Evolutionary conservation across 1,284 basidiomycete genomes (phyloP).

Genomic region (Heliocybe sulcata): DNA sequence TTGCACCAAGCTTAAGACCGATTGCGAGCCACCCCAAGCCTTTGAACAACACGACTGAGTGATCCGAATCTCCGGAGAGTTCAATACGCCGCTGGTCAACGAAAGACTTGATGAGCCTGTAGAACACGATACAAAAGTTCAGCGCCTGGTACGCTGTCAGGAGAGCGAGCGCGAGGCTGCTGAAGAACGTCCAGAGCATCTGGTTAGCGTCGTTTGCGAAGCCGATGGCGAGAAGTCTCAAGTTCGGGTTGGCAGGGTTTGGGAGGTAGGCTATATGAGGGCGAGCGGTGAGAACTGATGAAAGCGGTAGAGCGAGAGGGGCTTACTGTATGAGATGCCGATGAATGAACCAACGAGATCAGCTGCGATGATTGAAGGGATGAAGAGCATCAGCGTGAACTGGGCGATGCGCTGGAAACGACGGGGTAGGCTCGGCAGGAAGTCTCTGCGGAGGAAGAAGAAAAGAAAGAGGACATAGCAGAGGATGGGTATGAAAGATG

Average conservation of each 20-base stretch:
- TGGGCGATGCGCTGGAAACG: conserved; percentile 37
- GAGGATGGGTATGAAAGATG: conserved; percentile 50
- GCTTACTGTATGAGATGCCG: conserved; percentile 50
- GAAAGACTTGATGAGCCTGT: conserved; percentile 44
- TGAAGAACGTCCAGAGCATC: conserved; percentile 48
- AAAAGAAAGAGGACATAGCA: conserved; percentile 50
- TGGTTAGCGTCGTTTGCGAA: conserved; percentile 31
- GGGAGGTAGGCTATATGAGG: not conserved
- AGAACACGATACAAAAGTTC: conserved; percentile 49
- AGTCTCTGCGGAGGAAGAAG: conserved; percentile 36
- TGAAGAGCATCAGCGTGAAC: conserved; percentile 40
- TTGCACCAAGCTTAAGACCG: conserved; percentile 51
- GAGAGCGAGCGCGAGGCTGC: conserved; percentile 48
- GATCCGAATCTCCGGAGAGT: conserved; percentile 23
- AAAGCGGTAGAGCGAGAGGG: conserved; percentile 10
- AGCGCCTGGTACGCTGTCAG: conserved; percentile 49
- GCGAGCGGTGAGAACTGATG: no score
- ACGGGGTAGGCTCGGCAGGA: conserved; percentile 45
- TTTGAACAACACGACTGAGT: conserved; percentile 43
- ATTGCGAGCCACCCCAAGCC: conserved; percentile 58
- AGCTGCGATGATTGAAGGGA: conserved; percentile 44
- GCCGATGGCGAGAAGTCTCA: conserved; percentile 22
- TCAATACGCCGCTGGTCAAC: conserved; percentile 46
- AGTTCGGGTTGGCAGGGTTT: conserved; percentile 15
- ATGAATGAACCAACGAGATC: conserved; percentile 62